phyloP scores from a whole-genome alignment of 2,329 filamentous ascomycete genomes.

The Colletotrichum liaoningense region DNA sequence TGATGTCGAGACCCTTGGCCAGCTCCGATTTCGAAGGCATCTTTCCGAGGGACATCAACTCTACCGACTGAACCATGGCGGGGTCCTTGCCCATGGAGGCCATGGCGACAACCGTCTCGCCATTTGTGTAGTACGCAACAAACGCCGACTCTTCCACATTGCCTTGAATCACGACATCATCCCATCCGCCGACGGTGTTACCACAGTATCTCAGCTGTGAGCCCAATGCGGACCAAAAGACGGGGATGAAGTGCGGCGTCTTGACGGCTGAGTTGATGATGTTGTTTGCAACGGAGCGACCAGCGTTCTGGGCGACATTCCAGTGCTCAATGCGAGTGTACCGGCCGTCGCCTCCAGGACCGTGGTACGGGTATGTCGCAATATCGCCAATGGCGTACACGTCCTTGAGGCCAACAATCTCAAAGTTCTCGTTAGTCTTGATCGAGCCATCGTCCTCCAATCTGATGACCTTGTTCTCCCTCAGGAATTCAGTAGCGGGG shows the following conservation, averaged over 20 bases:
- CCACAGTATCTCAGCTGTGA: conserved; percentile 94
- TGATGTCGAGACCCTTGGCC: conserved; percentile 67
- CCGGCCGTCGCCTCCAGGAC: conserved; percentile 82
- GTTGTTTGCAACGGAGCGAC: conserved; percentile 80
- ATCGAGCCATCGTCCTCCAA: conserved; percentile 90
- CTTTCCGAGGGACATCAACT: conserved; percentile 84
- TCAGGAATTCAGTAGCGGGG: conserved; percentile 86
- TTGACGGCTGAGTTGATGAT: conserved; percentile 75
- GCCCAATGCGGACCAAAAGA: conserved; percentile 97
- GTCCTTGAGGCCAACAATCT: conserved; percentile 79
- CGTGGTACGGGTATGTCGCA: conserved; percentile 92
- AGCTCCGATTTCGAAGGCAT: conserved; percentile 89
- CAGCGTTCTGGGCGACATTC: conserved; percentile 96
- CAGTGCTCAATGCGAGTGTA: conserved; percentile 93
- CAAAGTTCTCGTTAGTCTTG: conserved; percentile 82
- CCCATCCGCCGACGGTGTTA: conserved; percentile 83
- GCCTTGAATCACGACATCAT: conserved; percentile 85
- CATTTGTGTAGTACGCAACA: conserved; percentile 88
- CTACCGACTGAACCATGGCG: conserved; percentile 82
- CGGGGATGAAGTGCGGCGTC: conserved; percentile 83
- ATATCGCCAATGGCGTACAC: conserved; percentile 97
- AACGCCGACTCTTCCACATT: conserved; percentile 84
- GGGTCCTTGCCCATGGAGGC: conserved; percentile 93
- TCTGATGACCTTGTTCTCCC: conserved; percentile 74
- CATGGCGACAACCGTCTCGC: conserved; percentile 88